Evolutionary conservation across 2,329 filamentous ascomycete genomes (phyloP), one percentile per base, ranked within the genome.

Genomic region (Venturia nashicola): DNA sequence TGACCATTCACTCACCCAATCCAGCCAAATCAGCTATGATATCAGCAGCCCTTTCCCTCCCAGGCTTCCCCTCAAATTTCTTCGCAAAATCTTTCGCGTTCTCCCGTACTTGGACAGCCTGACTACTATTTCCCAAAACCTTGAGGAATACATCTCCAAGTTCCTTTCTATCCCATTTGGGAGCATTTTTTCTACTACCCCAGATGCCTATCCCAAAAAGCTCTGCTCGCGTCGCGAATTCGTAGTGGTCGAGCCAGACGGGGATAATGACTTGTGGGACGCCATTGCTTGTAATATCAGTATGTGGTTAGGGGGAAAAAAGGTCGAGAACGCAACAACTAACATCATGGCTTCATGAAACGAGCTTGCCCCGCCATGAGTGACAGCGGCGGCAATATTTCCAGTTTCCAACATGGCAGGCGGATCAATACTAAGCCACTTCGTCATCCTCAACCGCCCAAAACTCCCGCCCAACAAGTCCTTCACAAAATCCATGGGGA

Each of bases 201-300:
- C 51, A 59, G 12, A 63, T 40, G 16, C 61, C 79, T 12, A 81
- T 72, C 0, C 75, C 75, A 0, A 78, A 67, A 61, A 71, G 75
- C 67, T 81, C 78, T 0, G 74, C 76, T 2, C 74, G 72, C 16
- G 70, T 70, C 8, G 78, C 78, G 62, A 75, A 80, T 60, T 79
- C 77, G 63, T 79, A 79, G 0, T 75, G 72, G 61, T 81, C 79
- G 0, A 75, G 70, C 79, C 79, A 81, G 0, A 75, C 66, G 0
- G 80, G 79, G 1, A 82, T 70, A 6, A 81, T 66, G 6, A 81
- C 67, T 48, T 81, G 79, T 1, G 79, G 75, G 4, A 78, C 70
- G 2, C 78, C 78, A 11, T 74, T 71, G 5, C 79, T 79, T 36
- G 8, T 46, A 36, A 16, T 16, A 63, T 59, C 65, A 61, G 43